Conservation (phyloP, 1,139 yeast genomes). For the Debaryomycetaceae sp. region DNA sequence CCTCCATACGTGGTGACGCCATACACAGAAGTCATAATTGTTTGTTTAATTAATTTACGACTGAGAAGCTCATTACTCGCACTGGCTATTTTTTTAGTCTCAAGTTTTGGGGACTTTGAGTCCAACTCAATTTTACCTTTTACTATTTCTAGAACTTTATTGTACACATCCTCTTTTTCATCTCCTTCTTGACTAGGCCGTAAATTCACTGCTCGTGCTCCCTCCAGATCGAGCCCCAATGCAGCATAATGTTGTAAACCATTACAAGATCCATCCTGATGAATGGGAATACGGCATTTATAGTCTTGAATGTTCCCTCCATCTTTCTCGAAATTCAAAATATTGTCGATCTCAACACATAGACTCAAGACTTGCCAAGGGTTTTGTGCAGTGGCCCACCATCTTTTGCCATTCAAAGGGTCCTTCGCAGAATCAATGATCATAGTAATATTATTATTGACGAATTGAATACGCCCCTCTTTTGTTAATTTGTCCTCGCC, state of each 20-base stretch:
- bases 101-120: not conserved
- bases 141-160: constrained; percentile 29
- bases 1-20: constrained; percentile 45
- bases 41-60: constrained; percentile 93
- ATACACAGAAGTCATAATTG: constrained; percentile 88
- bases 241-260: constrained; percentile 98
- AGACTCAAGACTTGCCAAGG: constrained; percentile 42
- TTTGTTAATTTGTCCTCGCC: constrained; percentile 27
- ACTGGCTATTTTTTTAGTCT: constrained; percentile 9
- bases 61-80: constrained; percentile 14
- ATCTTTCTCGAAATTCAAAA: constrained; percentile 14
- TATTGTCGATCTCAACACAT: constrained; percentile 30
- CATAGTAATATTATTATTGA: constrained; percentile 17
- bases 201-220: constrained; percentile 88
- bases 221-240: constrained; percentile 90
- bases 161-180: constrained; percentile 32
- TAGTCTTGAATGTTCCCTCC: constrained; percentile 20
- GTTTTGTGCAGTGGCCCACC: constrained; percentile 41
- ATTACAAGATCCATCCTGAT: constrained; percentile 77
- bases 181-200: constrained; percentile 13
- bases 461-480: constrained; percentile 24
- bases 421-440: constrained; percentile 26
- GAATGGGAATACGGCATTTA: constrained; percentile 35
- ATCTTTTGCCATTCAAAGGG: constrained; percentile 22
- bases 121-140: constrained; percentile 14